Base-by-base conservation (phyloP, 371 early-diverging fungal genomes). In the Coemansia sp. region DNA sequence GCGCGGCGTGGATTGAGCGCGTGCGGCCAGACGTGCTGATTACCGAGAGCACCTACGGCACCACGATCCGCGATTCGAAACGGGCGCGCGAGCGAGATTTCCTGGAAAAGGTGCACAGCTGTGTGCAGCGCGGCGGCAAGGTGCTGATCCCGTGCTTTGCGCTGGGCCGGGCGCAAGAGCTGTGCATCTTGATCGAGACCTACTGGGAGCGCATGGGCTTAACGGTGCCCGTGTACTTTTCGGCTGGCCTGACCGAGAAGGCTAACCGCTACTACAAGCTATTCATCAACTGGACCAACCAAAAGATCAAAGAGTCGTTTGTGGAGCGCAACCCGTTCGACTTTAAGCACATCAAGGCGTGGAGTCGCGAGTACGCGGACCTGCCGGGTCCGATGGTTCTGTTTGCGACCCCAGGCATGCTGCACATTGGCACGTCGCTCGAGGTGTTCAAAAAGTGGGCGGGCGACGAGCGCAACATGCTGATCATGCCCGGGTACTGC, bases 101-200 rank as follows among this genome's bases (percentile, higher is more conserved):
- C 68, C 66, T 97, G 36, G 88, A 92, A 55, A 93, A 94, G 55
- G 90, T 98, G 9, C 90, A 94, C 65, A 86, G 90, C 49, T 92
- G 94, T 69, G 90, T 98, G 0, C 64, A 81, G 0, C 81, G 82
- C 11, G 95, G 95, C 7, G 99, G 99, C 24, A 95, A 96, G 52
- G 96, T 96, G 7, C 82, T 98, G 48, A 93, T 98, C 47, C 99
- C 99, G 0, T 93, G 92, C 14, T 98, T 97, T 87, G 97, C 99
- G 4, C 76, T 98, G 16, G 98, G 99, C 0, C 84, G 98, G 52
- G 95, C 98, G 5, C 99, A 98, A 71, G 99, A 98, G 67, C 84
- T 98, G 5, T 96, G 95, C 78, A 88, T 97, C 18, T 71, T 98
- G 61, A 83, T 98, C 38, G 99, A 98, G 65, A 84, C 90, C 0